Evolutionary conservation across 2,329 filamentous ascomycete genomes (phyloP).

Genomic region (Thyridium curvatum): DNA sequence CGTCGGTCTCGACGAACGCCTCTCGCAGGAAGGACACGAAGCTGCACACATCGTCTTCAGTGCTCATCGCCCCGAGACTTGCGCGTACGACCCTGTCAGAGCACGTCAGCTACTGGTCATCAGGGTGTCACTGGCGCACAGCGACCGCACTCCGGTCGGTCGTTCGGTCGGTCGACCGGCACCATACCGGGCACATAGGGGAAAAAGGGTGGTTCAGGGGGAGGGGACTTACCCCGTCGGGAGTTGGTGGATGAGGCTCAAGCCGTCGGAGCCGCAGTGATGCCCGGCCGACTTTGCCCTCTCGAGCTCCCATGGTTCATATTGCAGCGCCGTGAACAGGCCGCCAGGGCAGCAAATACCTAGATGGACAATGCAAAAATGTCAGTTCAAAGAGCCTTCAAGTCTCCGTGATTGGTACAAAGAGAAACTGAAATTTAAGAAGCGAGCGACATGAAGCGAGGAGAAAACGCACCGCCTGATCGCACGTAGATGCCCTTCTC

Average conservation of each 20-base stretch:
- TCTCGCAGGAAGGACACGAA: constrained; percentile 39
- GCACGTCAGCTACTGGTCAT: neutral
- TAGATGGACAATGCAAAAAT: constrained; percentile 11
- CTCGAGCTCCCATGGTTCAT: constrained; percentile 48
- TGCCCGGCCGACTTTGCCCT: constrained; percentile 49
- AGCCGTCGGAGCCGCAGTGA: constrained; percentile 47
- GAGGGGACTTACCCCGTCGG: constrained; percentile 40
- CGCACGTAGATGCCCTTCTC: constrained; percentile 51
- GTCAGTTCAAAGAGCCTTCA: too few relatives aligned
- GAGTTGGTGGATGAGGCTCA: constrained; percentile 45
- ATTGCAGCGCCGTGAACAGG: constrained; percentile 37
- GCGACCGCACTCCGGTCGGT: too few relatives aligned
- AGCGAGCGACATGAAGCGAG: constrained; percentile 3
- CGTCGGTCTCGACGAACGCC: constrained; percentile 28
- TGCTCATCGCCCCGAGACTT: constrained; percentile 58
- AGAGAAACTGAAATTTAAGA: too few relatives aligned
- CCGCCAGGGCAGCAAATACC: constrained; percentile 43
- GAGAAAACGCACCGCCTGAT: constrained; percentile 37
- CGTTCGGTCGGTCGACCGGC: constrained; percentile 2
- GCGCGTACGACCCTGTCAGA: constrained; percentile 51
- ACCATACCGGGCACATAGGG: constrained; percentile 2
- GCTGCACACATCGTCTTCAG: constrained; percentile 42
- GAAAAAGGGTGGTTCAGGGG: constrained; percentile 1
- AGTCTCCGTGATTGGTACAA: too few relatives aligned
- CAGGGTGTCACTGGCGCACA: neutral